phyloP scores from a whole-genome alignment of 768 basidiomycete species.

The Mycena epipterygia region DNA sequence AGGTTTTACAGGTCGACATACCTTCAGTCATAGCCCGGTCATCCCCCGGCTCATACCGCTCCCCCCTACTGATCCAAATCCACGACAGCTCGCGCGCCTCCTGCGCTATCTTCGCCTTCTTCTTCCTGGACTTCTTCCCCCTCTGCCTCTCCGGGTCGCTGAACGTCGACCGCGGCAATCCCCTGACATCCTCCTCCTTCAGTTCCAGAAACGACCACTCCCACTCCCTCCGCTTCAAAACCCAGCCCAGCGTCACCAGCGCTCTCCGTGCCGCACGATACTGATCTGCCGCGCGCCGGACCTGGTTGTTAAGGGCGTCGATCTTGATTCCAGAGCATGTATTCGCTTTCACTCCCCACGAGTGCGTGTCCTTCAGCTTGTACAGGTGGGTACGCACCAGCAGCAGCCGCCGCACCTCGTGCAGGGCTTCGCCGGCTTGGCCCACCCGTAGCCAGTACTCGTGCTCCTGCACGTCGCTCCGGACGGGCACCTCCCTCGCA shows the following conservation, averaged over 20 bases:
- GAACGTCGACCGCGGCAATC: too few species aligned
- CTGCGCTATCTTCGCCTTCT: not conserved
- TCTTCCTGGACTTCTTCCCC: not conserved
- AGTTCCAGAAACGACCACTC: too few species aligned
- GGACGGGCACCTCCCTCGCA: not conserved
- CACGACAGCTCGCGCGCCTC: not conserved
- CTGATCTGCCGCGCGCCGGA: slow-evolving; percentile 27
- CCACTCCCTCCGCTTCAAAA: too few species aligned
- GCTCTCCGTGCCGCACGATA: slow-evolving; percentile 39
- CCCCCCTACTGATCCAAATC: too few species aligned
- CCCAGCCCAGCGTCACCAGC: too few species aligned
- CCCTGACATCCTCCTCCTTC: too few species aligned
- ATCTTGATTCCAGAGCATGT: slow-evolving; percentile 39
- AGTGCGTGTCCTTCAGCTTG: slow-evolving; percentile 39
- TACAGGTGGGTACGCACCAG: slow-evolving; percentile 38
- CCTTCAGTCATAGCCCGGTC: too few species aligned
- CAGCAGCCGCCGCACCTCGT: slow-evolving; percentile 36
- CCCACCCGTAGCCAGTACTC: too few species aligned
- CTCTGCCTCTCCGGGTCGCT: too few species aligned
- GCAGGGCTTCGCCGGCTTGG: too few species aligned
- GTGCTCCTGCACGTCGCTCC: slow-evolving; percentile 24
- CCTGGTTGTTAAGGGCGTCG: slow-evolving; percentile 27
- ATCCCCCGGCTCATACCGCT: too few species aligned
- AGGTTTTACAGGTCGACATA: too few species aligned
- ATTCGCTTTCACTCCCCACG: slow-evolving; percentile 41